Conservation (phyloP, 306 rosid species). For the Vigna unguiculata region DNA sequence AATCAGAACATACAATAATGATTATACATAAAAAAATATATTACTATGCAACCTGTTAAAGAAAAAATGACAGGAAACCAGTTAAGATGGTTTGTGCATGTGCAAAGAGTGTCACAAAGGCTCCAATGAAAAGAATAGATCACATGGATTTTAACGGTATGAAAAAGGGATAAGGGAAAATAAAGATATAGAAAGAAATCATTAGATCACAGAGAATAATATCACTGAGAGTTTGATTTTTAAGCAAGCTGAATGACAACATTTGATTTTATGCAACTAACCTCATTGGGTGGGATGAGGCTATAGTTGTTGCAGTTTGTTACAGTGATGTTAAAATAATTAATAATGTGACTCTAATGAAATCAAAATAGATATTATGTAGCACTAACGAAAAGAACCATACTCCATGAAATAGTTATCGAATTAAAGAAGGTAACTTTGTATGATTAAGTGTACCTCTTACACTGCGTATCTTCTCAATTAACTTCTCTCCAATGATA, state of each 20-base stretch:
- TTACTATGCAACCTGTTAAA: neutral
- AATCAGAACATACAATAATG: neutral
- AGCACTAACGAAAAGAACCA: slow-evolving; percentile 4
- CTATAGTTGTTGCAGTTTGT: neutral
- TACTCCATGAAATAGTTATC: slow-evolving; percentile 1
- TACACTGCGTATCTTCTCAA: slow-evolving; percentile 85
- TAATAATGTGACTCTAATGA: slow-evolving; percentile 11
- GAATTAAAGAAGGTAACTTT: slow-evolving; percentile 32
- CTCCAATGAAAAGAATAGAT: neutral
- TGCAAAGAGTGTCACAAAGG: neutral
- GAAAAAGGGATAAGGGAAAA: neutral
- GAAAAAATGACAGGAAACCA: neutral
- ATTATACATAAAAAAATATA: neutral
- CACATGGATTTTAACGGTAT: neutral
- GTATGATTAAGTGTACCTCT: slow-evolving; percentile 68
- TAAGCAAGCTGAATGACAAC: neutral
- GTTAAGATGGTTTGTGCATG: neutral
- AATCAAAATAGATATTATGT: slow-evolving; percentile 28
- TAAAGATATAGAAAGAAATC: neutral
- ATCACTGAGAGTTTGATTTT: neutral
- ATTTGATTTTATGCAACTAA: neutral
- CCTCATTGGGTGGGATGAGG: neutral
- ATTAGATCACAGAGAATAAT: neutral
- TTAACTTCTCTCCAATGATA: slow-evolving; percentile 81
- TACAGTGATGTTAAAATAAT: slow-evolving; percentile 19